A percentile compares a stretch with the other conserved stretches of the same genome.
Evolutionary conservation across 306 rosid species (phyloP).

Genomic region (Medicago truncatula): DNA sequence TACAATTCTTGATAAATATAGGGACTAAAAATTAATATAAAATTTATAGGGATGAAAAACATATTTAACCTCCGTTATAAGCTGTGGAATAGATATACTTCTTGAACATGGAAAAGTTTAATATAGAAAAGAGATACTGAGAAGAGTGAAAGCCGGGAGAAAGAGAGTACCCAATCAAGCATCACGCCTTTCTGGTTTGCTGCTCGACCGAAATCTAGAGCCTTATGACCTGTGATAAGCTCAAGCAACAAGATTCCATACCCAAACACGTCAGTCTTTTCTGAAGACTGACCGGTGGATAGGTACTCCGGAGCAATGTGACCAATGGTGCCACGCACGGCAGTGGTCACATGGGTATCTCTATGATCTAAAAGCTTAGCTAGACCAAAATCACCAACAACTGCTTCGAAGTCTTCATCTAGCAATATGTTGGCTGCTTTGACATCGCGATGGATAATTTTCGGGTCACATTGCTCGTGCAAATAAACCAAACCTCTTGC

Average conservation of each 20-base stretch:
- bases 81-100: constrained; percentile 14
- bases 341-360: constrained; percentile 97
- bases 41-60: neutral
- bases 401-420: constrained; percentile 94
- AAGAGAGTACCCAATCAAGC: constrained; percentile 90
- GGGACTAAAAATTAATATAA: neutral
- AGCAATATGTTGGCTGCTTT: constrained; percentile 97
- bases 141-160: constrained; percentile 25
- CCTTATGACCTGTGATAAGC: constrained; percentile 94
- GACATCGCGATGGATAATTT: constrained; percentile 95
- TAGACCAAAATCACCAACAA: constrained; percentile 97
- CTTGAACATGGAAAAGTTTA: constrained; percentile 9
- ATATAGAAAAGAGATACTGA: neutral
- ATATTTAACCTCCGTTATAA: neutral
- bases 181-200: constrained; percentile 94
- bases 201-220: constrained; percentile 93
- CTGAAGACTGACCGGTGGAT: constrained; percentile 95
- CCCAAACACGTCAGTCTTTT: constrained; percentile 97
- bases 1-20: neutral
- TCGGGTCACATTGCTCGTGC: constrained; percentile 98
- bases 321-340: constrained; percentile 98
- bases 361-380: constrained; percentile 97
- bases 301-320: constrained; percentile 97
- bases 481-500: constrained; percentile 96
- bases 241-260: constrained; percentile 95